These are phyloP conservation scores for Orbilia brochopaga DNA, from an alignment of 2,329 filamentous ascomycete genomes.

Conservation along the genomic window DNA sequence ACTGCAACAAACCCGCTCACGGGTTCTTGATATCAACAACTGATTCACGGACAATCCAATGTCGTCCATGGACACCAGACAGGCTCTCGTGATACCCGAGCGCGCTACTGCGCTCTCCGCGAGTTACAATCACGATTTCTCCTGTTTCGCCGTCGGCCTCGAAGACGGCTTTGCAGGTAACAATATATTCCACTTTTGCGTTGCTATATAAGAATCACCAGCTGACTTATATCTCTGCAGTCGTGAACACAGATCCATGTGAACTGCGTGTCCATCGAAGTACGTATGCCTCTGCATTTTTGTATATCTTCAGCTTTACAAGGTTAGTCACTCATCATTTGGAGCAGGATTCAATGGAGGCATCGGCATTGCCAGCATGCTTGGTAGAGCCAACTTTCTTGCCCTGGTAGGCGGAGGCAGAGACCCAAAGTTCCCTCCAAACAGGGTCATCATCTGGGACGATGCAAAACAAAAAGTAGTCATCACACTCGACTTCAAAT, in stretches of 20 bases:
- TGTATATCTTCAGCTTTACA: conserved; percentile 13
- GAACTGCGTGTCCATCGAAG: conserved; percentile 70
- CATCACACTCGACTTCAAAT: conserved; percentile 78
- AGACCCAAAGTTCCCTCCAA: conserved; percentile 82
- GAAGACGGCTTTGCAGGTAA: conserved; percentile 84
- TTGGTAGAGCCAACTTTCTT: conserved; percentile 83
- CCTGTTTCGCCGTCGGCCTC: conserved; percentile 84
- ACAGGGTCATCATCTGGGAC: conserved; percentile 93
- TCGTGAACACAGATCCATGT: conserved; percentile 75
- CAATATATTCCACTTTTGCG: conserved; percentile 55
- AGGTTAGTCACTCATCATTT: conserved; percentile 52
- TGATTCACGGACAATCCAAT: not conserved
- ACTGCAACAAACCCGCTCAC: conserved; percentile 9
- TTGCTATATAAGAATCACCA: conserved; percentile 23
- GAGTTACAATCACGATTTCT: conserved; percentile 83
- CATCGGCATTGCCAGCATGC: conserved; percentile 82
- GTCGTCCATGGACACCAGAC: conserved; percentile 80
- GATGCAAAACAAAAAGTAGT: conserved; percentile 77
- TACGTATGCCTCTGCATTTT: conserved; percentile 55
- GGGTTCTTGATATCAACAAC: not conserved
- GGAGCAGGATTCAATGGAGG: conserved; percentile 76
- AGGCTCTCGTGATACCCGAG: conserved; percentile 77
- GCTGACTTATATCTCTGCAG: conserved; percentile 59
- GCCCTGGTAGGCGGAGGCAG: conserved; percentile 88
- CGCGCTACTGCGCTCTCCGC: conserved; percentile 79